These are phyloP conservation scores for Xylaria longipes DNA, from an alignment of 495 filamentous ascomycete genomes.

Conservation along the genomic window DNA sequence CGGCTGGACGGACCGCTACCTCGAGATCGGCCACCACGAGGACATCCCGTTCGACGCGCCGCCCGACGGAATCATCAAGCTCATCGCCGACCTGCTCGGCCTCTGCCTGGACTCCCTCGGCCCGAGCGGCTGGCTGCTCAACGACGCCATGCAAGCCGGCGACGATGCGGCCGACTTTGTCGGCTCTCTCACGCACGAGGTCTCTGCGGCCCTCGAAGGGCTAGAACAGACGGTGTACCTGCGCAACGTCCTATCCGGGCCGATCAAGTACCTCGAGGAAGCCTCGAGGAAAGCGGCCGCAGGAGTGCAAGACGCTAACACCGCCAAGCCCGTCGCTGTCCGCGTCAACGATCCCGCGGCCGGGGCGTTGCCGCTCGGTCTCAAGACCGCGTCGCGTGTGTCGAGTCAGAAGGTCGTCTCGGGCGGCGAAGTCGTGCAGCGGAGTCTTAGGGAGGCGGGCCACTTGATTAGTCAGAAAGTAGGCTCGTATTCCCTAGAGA, in stretches of 20 bases:
- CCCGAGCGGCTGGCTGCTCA: constrained; percentile 78
- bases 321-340: constrained; percentile 25
- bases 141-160: constrained; percentile 56
- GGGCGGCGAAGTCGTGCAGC: constrained; percentile 66
- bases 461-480: constrained; percentile 73
- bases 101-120: constrained; percentile 86
- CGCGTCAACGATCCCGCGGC: constrained; percentile 38
- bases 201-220: constrained; percentile 77
- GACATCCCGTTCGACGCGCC: constrained; percentile 61
- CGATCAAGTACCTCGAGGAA: constrained; percentile 67
- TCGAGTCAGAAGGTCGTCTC: constrained; percentile 63
- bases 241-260: constrained; percentile 70
- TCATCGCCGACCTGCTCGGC: constrained; percentile 71
- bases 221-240: constrained; percentile 76
- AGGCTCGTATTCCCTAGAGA: constrained; percentile 78
- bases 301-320: constrained; percentile 2
- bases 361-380: constrained; percentile 69
- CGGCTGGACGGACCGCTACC: constrained; percentile 74
- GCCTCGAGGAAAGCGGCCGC: constrained; percentile 39
- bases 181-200: constrained; percentile 70
- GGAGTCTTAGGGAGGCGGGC: constrained; percentile 73
- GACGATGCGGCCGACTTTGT: constrained; percentile 68
- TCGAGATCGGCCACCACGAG: constrained; percentile 51
- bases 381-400: constrained; percentile 64
- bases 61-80: constrained; percentile 60